phyloP scores from a whole-genome alignment of 2,329 filamentous ascomycete species.

The Daldinia sp. region DNA sequence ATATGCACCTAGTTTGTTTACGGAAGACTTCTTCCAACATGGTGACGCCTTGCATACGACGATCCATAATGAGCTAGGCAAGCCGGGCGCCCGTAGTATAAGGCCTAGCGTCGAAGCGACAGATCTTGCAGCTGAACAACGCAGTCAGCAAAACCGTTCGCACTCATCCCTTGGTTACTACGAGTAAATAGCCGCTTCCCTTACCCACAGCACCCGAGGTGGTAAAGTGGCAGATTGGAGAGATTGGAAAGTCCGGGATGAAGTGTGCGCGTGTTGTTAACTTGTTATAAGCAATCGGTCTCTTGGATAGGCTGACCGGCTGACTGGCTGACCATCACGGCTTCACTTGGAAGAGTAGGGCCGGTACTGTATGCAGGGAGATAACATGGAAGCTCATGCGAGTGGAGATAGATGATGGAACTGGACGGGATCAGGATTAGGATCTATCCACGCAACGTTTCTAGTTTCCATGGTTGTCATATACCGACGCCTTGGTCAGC shows the following conservation, averaged over 20 bases:
- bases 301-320: constrained; percentile 16
- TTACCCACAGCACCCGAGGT: constrained; percentile 31
- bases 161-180: constrained; percentile 20
- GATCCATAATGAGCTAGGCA: constrained; percentile 6
- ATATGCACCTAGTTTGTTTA: constrained; percentile 22
- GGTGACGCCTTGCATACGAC: constrained; percentile 23
- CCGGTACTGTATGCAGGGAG: constrained; percentile 27
- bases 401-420: constrained; percentile 27
- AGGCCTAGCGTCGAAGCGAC: constrained; percentile 29
- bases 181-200: constrained; percentile 31
- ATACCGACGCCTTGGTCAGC: constrained; percentile 36
- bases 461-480: constrained; percentile 22
- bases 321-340: neutral
- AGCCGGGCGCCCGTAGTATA: constrained; percentile 7
- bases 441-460: constrained; percentile 16
- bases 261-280: constrained; percentile 1
- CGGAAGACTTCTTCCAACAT: constrained; percentile 15
- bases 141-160: constrained; percentile 31
- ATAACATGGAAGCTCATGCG: constrained; percentile 17
- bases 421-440: constrained; percentile 17
- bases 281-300: constrained; percentile 11
- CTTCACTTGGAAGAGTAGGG: constrained; percentile 21
- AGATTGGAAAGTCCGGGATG: constrained; percentile 9
- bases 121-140: constrained; percentile 34
- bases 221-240: neutral